Evolutionary conservation across 2,329 filamentous ascomycete species (phyloP).

Genomic region (Penicillium olsonii): DNA sequence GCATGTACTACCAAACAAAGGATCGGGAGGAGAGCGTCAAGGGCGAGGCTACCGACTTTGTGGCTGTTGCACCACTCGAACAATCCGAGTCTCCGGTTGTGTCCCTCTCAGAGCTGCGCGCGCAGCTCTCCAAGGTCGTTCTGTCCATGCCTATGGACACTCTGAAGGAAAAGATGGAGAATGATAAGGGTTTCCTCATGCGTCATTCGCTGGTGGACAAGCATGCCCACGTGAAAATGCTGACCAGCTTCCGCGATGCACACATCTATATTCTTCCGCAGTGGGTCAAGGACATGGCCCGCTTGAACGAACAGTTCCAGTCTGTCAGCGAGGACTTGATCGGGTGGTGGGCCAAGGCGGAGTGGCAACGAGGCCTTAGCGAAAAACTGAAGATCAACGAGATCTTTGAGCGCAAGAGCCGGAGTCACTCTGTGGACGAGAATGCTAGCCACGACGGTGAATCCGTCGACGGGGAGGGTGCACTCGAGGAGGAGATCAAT

Average conservation of each 20-base stretch:
- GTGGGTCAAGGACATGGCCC: constrained; percentile 85
- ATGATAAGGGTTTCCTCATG: constrained; percentile 66
- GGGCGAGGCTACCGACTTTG: constrained; percentile 89
- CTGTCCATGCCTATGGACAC: constrained; percentile 87
- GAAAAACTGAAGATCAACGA: constrained; percentile 74
- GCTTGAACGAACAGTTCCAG: constrained; percentile 77
- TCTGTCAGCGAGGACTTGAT: constrained; percentile 89
- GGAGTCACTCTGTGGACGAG: constrained; percentile 42
- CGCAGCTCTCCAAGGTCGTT: constrained; percentile 70
- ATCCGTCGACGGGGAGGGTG: constrained; percentile 32
- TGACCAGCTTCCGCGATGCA: constrained; percentile 82
- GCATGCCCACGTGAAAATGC: constrained; percentile 75
- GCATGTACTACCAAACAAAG: constrained; percentile 90
- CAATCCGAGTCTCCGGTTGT: constrained; percentile 44
- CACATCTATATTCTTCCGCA: constrained; percentile 93
- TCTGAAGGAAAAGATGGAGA: constrained; percentile 77
- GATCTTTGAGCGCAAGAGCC: constrained; percentile 55
- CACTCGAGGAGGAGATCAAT: constrained; percentile 54
- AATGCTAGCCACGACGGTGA: constrained; percentile 40
- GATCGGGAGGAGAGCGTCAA: constrained; percentile 71
- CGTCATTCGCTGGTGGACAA: constrained; percentile 74
- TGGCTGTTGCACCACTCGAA: constrained; percentile 72
- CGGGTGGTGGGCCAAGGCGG: constrained; percentile 93
- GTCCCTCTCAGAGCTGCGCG: constrained; percentile 3
- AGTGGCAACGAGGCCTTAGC: constrained; percentile 80